Evolutionary conservation across 257 asterid genomes (phyloP), one percentile per base, ranked within the genome.

Genomic region (Solanum peruvianum): DNA sequence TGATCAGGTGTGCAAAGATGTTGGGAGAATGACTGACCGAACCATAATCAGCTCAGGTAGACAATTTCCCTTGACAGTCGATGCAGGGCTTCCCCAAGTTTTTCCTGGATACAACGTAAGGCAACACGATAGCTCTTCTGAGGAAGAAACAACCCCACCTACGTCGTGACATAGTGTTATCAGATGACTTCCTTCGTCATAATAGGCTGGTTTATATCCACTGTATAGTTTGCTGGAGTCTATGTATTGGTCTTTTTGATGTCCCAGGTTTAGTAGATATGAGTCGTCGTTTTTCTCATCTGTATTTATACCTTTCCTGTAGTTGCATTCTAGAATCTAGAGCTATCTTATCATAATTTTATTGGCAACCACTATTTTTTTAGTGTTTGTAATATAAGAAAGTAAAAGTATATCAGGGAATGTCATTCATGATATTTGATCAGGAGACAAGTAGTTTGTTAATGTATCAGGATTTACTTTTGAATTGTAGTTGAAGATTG

Each of bases 1-100:
- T 11, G 98, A 94, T 85, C 95, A 89, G 42, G 98, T 93, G 10
- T 95, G 97, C 89, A 95, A 93, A 93, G 97, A 95, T 11, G 82
- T 93, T 0, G 92, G 96, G 44, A 93, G 93, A 88, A 92, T 95
- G 87, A 94, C 93, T 45, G 95, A 93, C 73, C 91, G 98, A 31
- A 90, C 90, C 52, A 73, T 15, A 76, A n/a, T 76, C 60, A 76
- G 83, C 60, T 76, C 83, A 42, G 83, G 83, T 14, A 42, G 58
- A 75, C 82, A 75, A 41, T 75, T 75, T 75, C 82, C 82, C 25
- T 82, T 89, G 47, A 84, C 87, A 1, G 83, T 82, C 35, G 87
- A 91, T 86, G 89, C 87, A 14, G 87, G 88, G 76, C 89, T 89
- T 47, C 91, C 90, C 7, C 52, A 73, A 37, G 52, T 21, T 39